Conservation (phyloP, 306 rosid species). For the Abrus pulchellus region DNA sequence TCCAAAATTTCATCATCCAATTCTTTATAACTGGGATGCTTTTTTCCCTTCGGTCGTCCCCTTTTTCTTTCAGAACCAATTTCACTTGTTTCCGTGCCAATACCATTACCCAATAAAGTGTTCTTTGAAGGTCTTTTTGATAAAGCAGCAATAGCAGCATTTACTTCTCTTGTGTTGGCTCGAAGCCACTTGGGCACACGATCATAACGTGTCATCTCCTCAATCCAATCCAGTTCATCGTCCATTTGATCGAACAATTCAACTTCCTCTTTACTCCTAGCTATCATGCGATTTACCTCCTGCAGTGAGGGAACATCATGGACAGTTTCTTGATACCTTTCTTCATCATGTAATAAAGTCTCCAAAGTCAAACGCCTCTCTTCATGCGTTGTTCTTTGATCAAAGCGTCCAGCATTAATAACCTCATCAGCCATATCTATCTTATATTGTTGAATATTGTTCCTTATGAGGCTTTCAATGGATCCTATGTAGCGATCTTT, state of each 20-base stretch:
- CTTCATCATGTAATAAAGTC: slow-evolving; percentile 96
- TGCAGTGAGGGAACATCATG: slow-evolving; percentile 98
- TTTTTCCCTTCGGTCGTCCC: slow-evolving; percentile 92
- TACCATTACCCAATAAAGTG: slow-evolving; percentile 62
- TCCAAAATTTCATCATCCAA: slow-evolving; percentile 89
- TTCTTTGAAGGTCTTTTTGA: slow-evolving; percentile 83
- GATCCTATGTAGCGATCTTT: slow-evolving; percentile 97
- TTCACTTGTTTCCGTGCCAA: slow-evolving; percentile 68
- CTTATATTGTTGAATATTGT: slow-evolving; percentile 96
- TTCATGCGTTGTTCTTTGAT: slow-evolving; percentile 98
- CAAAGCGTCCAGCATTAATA: slow-evolving; percentile 99
- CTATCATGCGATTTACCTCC: slow-evolving; percentile 99
- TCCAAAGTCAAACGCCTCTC: slow-evolving; percentile 96
- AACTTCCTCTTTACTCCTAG: slow-evolving; percentile 91
- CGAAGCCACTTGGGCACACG: slow-evolving; percentile 97
- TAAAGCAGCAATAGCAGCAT: slow-evolving; percentile 75
- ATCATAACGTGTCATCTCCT: slow-evolving; percentile 85
- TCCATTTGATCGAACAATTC: slow-evolving; percentile 98
- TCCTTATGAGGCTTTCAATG: slow-evolving; percentile 95
- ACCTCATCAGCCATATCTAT: slow-evolving; percentile 99
- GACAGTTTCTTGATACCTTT: slow-evolving; percentile 93
- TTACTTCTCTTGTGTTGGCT: slow-evolving; percentile 83
- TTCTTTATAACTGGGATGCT: slow-evolving; percentile 79
- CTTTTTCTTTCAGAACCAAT: slow-evolving; percentile 90
- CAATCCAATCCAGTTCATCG: slow-evolving; percentile 94